Evolutionary conservation across 345 rosid genomes (phyloP).

Genomic region (Barbarea vulgaris): DNA sequence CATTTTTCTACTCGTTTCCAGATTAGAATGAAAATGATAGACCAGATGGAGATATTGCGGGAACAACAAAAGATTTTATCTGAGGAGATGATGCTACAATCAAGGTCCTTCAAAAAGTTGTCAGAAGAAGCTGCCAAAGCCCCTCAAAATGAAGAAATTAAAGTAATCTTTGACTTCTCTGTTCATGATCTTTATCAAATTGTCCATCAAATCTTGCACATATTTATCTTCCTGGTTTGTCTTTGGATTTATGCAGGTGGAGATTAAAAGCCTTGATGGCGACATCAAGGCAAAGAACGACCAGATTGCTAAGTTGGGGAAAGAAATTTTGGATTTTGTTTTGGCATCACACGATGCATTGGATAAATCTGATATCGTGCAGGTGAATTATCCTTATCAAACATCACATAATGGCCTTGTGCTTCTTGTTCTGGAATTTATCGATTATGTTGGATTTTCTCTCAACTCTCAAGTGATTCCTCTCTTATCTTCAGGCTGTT

Average conservation of each 20-base stretch:
- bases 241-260: constrained; percentile 52
- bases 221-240: constrained; percentile 34
- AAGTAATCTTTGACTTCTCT: constrained; percentile 44
- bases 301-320: constrained; percentile 75
- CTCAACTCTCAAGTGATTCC: constrained; percentile 32
- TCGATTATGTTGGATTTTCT: constrained; percentile 8
- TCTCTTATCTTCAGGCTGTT: constrained; percentile 59
- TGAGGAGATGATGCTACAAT: constrained; percentile 81
- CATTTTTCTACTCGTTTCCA: constrained; percentile 42
- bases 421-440: constrained; percentile 4
- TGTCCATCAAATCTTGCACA: constrained; percentile 5
- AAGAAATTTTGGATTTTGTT: constrained; percentile 70
- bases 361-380: constrained; percentile 66
- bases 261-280: constrained; percentile 60
- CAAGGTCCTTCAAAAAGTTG: constrained; percentile 70
- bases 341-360: constrained; percentile 57
- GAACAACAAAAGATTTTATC: constrained; percentile 89
- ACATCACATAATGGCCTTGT: constrained; percentile 5
- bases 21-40: constrained; percentile 75
- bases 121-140: constrained; percentile 75
- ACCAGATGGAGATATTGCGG: constrained; percentile 83
- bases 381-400: constrained; percentile 47
- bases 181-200: constrained; percentile 21
- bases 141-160: constrained; percentile 68
- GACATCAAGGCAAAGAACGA: constrained; percentile 76